A percentile compares a stretch with the other conserved stretches of the same genome.
Conservation (phyloP, 305 asterid species). For the Coffea humblotiana region DNA sequence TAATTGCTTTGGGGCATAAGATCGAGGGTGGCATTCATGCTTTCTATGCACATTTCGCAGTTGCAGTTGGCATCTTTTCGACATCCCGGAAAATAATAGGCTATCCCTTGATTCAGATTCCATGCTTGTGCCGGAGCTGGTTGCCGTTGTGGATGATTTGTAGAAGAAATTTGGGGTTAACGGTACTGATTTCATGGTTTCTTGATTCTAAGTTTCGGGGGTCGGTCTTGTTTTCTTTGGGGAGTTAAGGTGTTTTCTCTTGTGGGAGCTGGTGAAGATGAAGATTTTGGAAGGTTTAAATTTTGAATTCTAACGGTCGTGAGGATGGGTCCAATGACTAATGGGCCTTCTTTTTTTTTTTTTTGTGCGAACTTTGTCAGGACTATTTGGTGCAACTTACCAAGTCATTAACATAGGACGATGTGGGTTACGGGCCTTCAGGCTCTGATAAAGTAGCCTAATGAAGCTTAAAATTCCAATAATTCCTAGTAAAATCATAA, state of each 20-base stretch:
- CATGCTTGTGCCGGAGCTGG: conserved; percentile 39
- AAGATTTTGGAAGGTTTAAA: conserved; percentile 28
- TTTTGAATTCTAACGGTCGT: conserved; percentile 58
- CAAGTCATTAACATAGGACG: no score
- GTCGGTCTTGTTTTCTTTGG: not conserved
- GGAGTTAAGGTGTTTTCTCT: not conserved
- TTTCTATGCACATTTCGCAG: conserved; percentile 79
- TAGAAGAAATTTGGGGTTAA: conserved; percentile 65
- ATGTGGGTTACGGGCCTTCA: not conserved
- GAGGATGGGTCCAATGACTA: not conserved
- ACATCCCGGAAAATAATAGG: conserved; percentile 70
- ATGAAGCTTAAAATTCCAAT: not conserved
- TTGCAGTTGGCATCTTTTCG: conserved; percentile 74
- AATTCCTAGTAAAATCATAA: not conserved
- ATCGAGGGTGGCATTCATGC: conserved; percentile 84
- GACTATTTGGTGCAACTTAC: not conserved
- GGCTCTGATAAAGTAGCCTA: not conserved
- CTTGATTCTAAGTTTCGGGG: conserved; percentile 18
- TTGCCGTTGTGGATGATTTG: conserved; percentile 55
- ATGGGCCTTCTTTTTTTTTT: not conserved
- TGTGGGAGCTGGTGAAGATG: not conserved
- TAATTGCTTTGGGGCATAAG: conserved; percentile 52
- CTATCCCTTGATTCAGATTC: conserved; percentile 58
- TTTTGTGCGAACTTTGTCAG: not conserved
- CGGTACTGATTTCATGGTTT: conserved; percentile 40